These are phyloP conservation scores for Aspergillaceae sp. DNA, from an alignment of 2,329 filamentous ascomycete genomes.

Conservation along the genomic window DNA sequence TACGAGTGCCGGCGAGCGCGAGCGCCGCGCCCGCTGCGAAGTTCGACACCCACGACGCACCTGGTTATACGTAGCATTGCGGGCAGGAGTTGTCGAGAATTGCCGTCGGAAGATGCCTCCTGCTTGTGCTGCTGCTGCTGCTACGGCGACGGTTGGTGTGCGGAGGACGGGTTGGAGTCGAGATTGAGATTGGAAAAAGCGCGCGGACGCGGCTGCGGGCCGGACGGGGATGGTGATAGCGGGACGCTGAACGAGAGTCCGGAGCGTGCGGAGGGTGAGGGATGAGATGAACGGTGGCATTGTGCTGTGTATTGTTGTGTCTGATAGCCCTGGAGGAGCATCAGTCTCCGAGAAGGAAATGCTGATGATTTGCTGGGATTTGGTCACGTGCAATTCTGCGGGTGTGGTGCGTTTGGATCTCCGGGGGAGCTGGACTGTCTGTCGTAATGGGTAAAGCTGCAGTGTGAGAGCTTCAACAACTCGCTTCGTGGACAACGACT, in stretches of 20 bases:
- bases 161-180: slow-evolving; percentile 23
- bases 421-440: slow-evolving; percentile 30
- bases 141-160: slow-evolving; percentile 16
- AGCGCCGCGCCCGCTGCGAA: slow-evolving; percentile 71
- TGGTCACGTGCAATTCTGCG: slow-evolving; percentile 21
- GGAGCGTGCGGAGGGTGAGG: slow-evolving; percentile 27
- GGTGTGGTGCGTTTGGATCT: slow-evolving; percentile 13
- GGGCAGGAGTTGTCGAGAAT: slow-evolving; percentile 52
- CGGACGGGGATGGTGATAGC: slow-evolving; percentile 14
- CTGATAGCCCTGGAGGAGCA: background rate
- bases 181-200: slow-evolving; percentile 4
- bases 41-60: slow-evolving; percentile 68
- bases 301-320: slow-evolving; percentile 1
- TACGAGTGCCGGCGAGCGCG: slow-evolving; percentile 75
- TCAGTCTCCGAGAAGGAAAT: background rate
- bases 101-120: slow-evolving; percentile 22
- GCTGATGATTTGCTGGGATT: slow-evolving; percentile 1
- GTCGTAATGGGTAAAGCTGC: slow-evolving; percentile 15
- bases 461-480: slow-evolving; percentile 10
- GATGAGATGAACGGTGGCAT: slow-evolving; percentile 29
- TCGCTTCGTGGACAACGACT: slow-evolving; percentile 1
- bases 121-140: slow-evolving; percentile 15
- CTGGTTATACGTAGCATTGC: slow-evolving; percentile 62
- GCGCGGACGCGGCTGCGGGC: background rate
- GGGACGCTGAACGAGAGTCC: slow-evolving; percentile 24